phyloP scores from a whole-genome alignment of 2,329 filamentous ascomycete species.

The Colletotrichum lini region DNA sequence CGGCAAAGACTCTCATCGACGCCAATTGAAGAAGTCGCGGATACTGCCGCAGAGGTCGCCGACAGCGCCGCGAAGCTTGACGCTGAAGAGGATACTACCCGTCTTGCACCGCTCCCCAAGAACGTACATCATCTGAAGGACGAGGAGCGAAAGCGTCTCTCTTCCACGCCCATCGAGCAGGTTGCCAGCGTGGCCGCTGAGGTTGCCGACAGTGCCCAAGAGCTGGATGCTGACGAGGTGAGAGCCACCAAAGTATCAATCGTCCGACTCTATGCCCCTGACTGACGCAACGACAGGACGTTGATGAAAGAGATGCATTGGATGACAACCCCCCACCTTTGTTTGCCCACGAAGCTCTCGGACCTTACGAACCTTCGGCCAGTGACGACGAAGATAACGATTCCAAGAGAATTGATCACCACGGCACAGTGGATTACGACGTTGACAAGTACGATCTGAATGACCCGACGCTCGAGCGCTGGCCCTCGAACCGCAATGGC shows the following conservation, averaged over 20 bases:
- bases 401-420: constrained; percentile 15
- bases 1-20: constrained; percentile 53
- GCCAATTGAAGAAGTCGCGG: constrained; percentile 57
- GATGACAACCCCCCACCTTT: constrained; percentile 54
- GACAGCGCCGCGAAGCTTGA: constrained; percentile 58
- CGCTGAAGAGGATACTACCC: constrained; percentile 14
- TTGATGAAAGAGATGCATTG: constrained; percentile 37
- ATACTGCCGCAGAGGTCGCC: constrained; percentile 61
- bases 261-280: no score
- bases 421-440: constrained; percentile 43
- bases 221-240: constrained; percentile 50
- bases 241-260: background rate
- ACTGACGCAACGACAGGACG: constrained; percentile 20
- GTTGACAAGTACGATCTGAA: constrained; percentile 55
- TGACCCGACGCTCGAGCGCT: constrained; percentile 64
- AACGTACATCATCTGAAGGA: constrained; percentile 34
- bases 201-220: constrained; percentile 59
- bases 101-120: constrained; percentile 8
- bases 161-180: constrained; percentile 57
- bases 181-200: constrained; percentile 61
- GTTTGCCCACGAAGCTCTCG: constrained; percentile 64
- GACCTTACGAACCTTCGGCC: constrained; percentile 56
- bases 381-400: constrained; percentile 48
- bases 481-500: constrained; percentile 61
- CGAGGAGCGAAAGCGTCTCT: constrained; percentile 52